Conservation (phyloP, 2,329 filamentous ascomycete genomes). For the Penicillium brasilianum region DNA sequence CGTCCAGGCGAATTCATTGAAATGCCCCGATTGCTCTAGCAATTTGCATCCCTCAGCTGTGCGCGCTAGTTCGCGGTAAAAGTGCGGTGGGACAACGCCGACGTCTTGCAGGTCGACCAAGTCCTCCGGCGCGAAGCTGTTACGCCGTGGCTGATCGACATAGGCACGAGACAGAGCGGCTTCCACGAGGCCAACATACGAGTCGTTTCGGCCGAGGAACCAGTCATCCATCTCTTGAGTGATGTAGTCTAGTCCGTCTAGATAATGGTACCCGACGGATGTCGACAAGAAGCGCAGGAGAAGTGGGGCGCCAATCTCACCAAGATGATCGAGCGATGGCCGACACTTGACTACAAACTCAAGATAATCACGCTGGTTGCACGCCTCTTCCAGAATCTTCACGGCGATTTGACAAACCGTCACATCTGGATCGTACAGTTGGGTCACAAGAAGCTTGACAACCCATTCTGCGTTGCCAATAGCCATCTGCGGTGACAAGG, state of each 20-base stretch:
- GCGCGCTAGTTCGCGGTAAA: constrained; percentile 92
- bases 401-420: constrained; percentile 96
- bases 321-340: constrained; percentile 90
- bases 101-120: constrained; percentile 63
- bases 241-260: constrained; percentile 96
- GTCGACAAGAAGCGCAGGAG: constrained; percentile 92
- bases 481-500: constrained; percentile 40
- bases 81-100: constrained; percentile 84
- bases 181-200: constrained; percentile 93
- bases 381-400: constrained; percentile 96
- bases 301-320: constrained; percentile 93
- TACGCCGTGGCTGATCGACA: constrained; percentile 57
- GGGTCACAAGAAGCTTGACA: constrained; percentile 94
- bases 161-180: constrained; percentile 91
- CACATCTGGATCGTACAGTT: constrained; percentile 95
- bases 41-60: constrained; percentile 91
- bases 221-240: constrained; percentile 99
- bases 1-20: constrained; percentile 87
- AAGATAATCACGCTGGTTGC: constrained; percentile 86
- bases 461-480: constrained; percentile 87
- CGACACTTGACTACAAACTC: constrained; percentile 97
- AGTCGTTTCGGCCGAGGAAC: constrained; percentile 95
- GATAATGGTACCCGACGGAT: constrained; percentile 95
- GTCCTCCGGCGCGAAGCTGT: constrained; percentile 58
- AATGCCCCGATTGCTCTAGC: constrained; percentile 90